Base-by-base conservation (phyloP, 208 protist species). In the Acanthamoeba triangularis region DNA sequence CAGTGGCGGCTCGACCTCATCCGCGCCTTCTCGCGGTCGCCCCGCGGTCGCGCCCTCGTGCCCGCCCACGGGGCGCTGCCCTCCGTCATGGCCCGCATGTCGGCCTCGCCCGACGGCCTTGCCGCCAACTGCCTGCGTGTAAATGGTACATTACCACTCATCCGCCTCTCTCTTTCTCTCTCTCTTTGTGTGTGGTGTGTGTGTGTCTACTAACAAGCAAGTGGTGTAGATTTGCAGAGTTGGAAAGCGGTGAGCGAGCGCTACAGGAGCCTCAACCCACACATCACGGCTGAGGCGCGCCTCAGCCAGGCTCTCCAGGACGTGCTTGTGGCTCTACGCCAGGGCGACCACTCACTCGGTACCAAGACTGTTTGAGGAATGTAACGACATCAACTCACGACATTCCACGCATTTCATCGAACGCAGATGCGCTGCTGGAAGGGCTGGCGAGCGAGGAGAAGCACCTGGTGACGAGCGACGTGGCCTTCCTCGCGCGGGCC, bases 251-350 rank as follows among this genome's bases (percentile, higher is more conserved):
- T 78, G 35, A n/a, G 16, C 35, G 69, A 78, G 18, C 69, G 69
- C 28, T 78, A 78, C 28, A 7, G 2, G 35, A n/a, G 33, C 5
- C 69, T 78, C 20, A n/a, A 78, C 28, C 33, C 4, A 8, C 69
- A 78, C 13, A 37, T 44, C 35, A 44, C 28, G 6, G 69, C 69
- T 3, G 69, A 78, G 35, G 69, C 69, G 28, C 69, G 69, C 35
- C 69, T 78, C n/a, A 78, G 69, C 69, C 69, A 78, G 16, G 69
- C 69, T 16, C 69, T 78, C 35, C 69, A 78, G 69, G 69, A 78
- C 69, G 69, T 78, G 11, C 69, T 78, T 3, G 69, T 28, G 13
- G 28, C 69, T 13, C 35, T 78, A 13, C 69, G 69, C 18, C 69
- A 37, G 11, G 69, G 69, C 30, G 69, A 78, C 69, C 13, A 23